Conservation (phyloP, 2,329 filamentous ascomycete genomes). For the Pseudocercospora macadamiae region DNA sequence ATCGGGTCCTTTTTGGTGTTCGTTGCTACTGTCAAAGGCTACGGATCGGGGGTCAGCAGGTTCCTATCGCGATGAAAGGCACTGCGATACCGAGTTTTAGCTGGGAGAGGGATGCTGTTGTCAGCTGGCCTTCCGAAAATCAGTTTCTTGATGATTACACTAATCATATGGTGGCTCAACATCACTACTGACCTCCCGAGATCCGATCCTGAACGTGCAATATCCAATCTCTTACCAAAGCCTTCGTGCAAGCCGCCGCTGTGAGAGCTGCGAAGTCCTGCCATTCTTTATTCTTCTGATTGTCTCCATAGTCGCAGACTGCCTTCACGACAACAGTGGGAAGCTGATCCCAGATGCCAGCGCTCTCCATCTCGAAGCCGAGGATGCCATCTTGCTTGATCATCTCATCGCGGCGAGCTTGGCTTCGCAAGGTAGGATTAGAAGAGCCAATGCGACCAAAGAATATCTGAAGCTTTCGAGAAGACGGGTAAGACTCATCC, state of each 20-base stretch:
- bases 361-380: not conserved
- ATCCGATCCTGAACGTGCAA: not conserved
- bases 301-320: slow-evolving; percentile 30
- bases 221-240: not conserved
- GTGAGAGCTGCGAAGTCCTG: slow-evolving; percentile 20
- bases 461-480: not conserved
- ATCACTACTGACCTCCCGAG: not conserved
- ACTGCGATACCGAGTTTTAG: too few relatives aligned
- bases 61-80: too few relatives aligned
- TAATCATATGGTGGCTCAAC: not conserved
- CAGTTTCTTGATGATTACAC: too few relatives aligned
- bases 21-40: too few relatives aligned
- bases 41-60: too few relatives aligned
- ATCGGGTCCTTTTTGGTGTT: too few relatives aligned
- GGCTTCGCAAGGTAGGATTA: not conserved
- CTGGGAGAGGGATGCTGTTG: too few relatives aligned
- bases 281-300: slow-evolving; percentile 31
- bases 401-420: not conserved
- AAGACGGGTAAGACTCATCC: not conserved
- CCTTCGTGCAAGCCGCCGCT: not conserved
- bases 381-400: not conserved
- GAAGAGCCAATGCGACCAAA: not conserved
- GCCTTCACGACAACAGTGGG: slow-evolving; percentile 24
- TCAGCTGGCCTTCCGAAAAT: too few relatives aligned
- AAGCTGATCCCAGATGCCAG: not conserved